Base-by-base conservation (phyloP, 768 basidiomycete species). In the Sistotremastrum niveocremeum region DNA sequence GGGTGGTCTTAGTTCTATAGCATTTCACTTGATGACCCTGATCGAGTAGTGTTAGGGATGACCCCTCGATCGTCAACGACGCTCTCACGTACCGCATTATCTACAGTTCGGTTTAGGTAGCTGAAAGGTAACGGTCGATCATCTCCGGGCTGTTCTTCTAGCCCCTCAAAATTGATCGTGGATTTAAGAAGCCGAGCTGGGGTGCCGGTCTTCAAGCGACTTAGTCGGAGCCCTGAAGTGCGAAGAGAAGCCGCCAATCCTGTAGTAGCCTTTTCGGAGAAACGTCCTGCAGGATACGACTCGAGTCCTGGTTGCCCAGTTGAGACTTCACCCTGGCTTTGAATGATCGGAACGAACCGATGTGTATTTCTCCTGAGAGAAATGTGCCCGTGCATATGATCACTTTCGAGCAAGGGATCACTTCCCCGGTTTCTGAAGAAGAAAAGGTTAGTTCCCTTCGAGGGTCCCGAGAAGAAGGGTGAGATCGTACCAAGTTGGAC, bases 331-430 rank as follows among this genome's bases (percentile, higher is more conserved):
- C 43, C 59, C 30, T 54, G 42, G 36, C n/a, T 7, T 5, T 20
- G 7, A 4, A 8, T 8, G 32, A 10, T 32, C 31, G 20, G 20
- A 20, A 20, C 20, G 20, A 20, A 79, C 87, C 89, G 40, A 94
- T 84, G 55, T 93, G 89, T 39, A 91, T 88, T 63, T 93, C 86
- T 7, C 86, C 90, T 2, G 83, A 82, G 29, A 94, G 71, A 58
- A 94, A 94, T 0, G 90, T 94, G 6, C 90, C 90, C 0, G 89
- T 93, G 54, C 87, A 89, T 9, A 94, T 73, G 31, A 94, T 83
- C 7, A 91, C 84, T 52, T 81, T 78, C 3, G 81, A 77, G 54
- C 87, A 93, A 11, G 66, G 64, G 31, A 93, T 77, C 11, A 79
- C 56, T 43, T 89, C 81, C 7, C 86, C 84, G 4, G 74, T 69